Evolutionary conservation across 495 filamentous ascomycete species (phyloP).

Genomic region (Neurospora cerealis): DNA sequence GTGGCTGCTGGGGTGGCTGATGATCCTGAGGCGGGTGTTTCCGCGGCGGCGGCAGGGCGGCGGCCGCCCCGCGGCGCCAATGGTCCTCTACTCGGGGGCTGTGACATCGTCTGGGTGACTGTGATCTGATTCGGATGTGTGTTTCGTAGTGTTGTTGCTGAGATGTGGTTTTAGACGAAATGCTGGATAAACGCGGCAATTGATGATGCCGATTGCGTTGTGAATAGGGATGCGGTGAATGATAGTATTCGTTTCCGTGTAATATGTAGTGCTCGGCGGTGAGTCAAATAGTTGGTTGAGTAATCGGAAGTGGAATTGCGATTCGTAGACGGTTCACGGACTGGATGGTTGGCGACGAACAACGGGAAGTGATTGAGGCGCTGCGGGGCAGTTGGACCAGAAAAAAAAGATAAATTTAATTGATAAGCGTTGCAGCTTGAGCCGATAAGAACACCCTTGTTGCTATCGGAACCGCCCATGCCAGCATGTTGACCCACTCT

Average conservation of each 20-base stretch:
- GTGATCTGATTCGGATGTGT: neutral
- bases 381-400: neutral
- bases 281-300: neutral
- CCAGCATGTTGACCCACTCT: neutral
- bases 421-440: neutral
- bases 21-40: neutral
- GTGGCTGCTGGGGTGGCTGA: constrained; percentile 2
- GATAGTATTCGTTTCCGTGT: neutral
- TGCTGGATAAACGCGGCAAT: neutral
- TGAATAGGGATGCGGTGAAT: neutral
- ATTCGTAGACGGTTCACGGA: neutral
- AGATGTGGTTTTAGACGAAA: neutral
- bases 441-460: neutral
- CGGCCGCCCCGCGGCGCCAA: neutral
- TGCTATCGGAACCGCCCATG: neutral
- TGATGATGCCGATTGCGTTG: neutral
- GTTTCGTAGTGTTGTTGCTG: neutral
- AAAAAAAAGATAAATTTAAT: neutral
- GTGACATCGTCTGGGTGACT: neutral
- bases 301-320: neutral
- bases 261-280: neutral
- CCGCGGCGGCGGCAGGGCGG: neutral
- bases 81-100: neutral
- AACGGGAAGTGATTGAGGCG: neutral
- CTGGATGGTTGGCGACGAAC: neutral